These are phyloP conservation scores for Diaporthe nobilis DNA, from an alignment of 2,329 filamentous ascomycete genomes.

Conservation along the genomic window DNA sequence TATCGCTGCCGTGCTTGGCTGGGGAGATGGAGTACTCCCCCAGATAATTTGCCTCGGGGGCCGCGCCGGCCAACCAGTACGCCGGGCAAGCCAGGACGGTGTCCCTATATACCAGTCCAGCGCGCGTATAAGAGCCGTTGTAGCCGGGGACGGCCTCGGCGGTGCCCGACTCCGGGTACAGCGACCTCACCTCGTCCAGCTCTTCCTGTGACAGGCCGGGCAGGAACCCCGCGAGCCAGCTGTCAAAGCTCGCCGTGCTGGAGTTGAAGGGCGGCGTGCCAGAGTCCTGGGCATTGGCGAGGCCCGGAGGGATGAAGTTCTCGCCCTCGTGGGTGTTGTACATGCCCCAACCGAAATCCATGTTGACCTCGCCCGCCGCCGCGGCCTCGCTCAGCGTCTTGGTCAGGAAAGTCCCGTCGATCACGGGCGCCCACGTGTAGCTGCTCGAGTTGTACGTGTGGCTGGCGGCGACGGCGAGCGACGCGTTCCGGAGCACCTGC, in stretches of 20 bases:
- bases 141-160: conserved; percentile 63
- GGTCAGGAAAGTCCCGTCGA: conserved; percentile 68
- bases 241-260: conserved; percentile 62
- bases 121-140: conserved; percentile 65
- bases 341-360: conserved; percentile 64
- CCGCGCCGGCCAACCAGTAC: conserved; percentile 67
- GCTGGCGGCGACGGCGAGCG: conserved; percentile 60
- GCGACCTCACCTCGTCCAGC: conserved; percentile 53
- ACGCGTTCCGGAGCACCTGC: conserved; percentile 67
- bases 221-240: conserved; percentile 68
- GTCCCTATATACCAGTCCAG: conserved; percentile 71
- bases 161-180: conserved; percentile 64
- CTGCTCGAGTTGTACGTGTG: conserved; percentile 68
- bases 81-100: conserved; percentile 71
- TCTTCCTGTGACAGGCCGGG: conserved; percentile 60
- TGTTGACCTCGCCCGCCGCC: conserved; percentile 57
- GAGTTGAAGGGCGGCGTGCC: conserved; percentile 63
- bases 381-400: conserved; percentile 60
- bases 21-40: conserved; percentile 73
- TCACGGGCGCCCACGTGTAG: conserved; percentile 73
- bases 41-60: conserved; percentile 62
- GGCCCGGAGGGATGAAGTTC: conserved; percentile 69
- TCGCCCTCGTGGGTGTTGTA: conserved; percentile 76
- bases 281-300: conserved; percentile 53
- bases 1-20: conserved; percentile 72